Evolutionary conservation across 345 rosid species (phyloP), one percentile per base, ranked within the genome.

Genomic region (Syzygium oleosum): DNA sequence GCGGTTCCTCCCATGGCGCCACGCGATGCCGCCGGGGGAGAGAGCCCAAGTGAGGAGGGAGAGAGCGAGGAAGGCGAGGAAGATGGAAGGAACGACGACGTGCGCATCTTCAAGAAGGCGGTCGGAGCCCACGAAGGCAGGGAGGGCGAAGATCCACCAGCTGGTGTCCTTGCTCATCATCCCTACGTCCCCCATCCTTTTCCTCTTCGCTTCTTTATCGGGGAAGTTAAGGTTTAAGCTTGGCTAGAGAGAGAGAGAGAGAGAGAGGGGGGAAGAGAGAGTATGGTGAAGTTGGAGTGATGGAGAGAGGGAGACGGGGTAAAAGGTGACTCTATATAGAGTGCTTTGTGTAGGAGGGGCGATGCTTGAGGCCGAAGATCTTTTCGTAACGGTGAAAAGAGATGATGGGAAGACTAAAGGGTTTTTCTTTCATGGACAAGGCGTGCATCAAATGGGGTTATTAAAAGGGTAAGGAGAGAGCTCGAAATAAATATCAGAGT

Each of bases 1-100:
- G 4, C 56, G 85, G 90, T 90, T 93, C 46, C 95, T 89, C 1
- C 97, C 97, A 51, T 93, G 84, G 83, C 87, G 92, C 98, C 99
- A 97, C 8, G 99, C 98, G 52, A 85, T 29, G 0, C 99, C 99
- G 6, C 96, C 98, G 23, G 88, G 86, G 51, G 99, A 87, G 10
- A 92, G 85, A 59, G 90, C 89, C 99, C 98, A 96, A 1, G 96
- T 85, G 51, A 95, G 88, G 59, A 94, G 17, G 14, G 90, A 88
- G 3, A 94, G 86, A 2, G 93, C 90, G 52, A 92, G 52, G 13
- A 88, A 86, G 80, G 92, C 91, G 15, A 90, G 58, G 29, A 92
- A n/a, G 22, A 96, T 91, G 27, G 95, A 90, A 51, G 89, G 86
- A 19, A 93, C 15, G 59, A 92, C 12, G 29, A 88, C 52, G 61